Percentiles rank a stretch among this genome's conserved stretches.
These are phyloP conservation scores for Cercospora nicotianae DNA, from an alignment of 2,329 filamentous ascomycete species.

Conservation along the genomic window DNA sequence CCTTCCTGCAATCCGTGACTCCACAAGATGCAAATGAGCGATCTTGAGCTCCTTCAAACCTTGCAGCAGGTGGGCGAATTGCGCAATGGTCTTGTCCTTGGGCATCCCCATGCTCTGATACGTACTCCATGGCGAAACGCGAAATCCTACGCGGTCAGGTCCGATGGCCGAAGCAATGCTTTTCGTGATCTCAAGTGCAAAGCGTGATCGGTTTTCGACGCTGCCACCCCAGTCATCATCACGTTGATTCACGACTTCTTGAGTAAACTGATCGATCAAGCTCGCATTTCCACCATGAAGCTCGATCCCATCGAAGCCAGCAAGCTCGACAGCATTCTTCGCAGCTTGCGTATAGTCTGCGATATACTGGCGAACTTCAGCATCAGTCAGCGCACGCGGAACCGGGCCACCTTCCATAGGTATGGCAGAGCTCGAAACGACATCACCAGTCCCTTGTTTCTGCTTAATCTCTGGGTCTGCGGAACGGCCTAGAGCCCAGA, in stretches of 20 bases:
- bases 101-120: constrained; percentile 53
- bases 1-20: constrained; percentile 53
- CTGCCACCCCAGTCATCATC: constrained; percentile 52
- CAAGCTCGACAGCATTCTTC: constrained; percentile 46
- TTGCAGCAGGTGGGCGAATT: constrained; percentile 60
- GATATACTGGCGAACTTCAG: constrained; percentile 39
- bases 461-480: constrained; percentile 40
- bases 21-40: constrained; percentile 62
- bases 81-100: constrained; percentile 63
- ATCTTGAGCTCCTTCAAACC: constrained; percentile 55
- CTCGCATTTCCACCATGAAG: constrained; percentile 53
- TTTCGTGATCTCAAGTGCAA: constrained; percentile 55
- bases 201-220: constrained; percentile 52
- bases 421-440: constrained; percentile 38
- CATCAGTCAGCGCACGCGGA: constrained; percentile 41
- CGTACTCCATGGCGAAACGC: constrained; percentile 60
- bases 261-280: constrained; percentile 65
- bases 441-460: constrained; percentile 32
- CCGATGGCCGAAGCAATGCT: constrained; percentile 55
- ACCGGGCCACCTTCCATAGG: constrained; percentile 39
- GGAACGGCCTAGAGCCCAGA: constrained; percentile 52
- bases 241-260: constrained; percentile 56
- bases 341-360: constrained; percentile 46
- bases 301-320: constrained; percentile 63
- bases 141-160: constrained; percentile 53